Base-by-base conservation (phyloP, 1,139 yeast genomes). In the Kurtzmaniella quercitrusa region DNA sequence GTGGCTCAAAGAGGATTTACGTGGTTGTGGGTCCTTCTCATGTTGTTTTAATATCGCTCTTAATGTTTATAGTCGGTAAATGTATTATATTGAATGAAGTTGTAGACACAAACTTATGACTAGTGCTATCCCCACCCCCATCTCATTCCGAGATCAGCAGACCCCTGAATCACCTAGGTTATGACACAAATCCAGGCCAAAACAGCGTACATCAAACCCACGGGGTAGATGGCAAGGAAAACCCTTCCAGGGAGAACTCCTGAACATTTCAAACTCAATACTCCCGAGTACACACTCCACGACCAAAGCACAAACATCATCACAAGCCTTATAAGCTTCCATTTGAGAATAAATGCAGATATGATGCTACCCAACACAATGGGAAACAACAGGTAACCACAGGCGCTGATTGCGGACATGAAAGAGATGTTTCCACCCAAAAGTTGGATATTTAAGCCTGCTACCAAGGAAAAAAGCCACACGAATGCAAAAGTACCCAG, bases 371-470 rank as follows among this genome's bases (percentile, higher is more conserved):
- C 88, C 9, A 84, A 55, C 3, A 84, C 77, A 36, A 88, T 70
- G 2, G 96, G 96, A 62, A 88, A 87, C 60, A 86, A 65, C 15
- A 91, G 82, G 65, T 88, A 88, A 1, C 95, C 94, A 1, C 87
- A 77, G 23, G 91, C 87, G 55, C 90, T 82, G 44, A 88, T 70
- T 24, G 95, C 91, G 44, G 86, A 86, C 70, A 88, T 79, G 54
- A 85, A 85, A 0, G 77, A 68, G 34, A 84, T 79, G 37, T 80
- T 73, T 4, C 91, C 90, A 9, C 91, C 90, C 31, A 88, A 70
- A 38, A 88, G 70, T 59, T 87, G 91, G 51, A 85, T 82, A 60
- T 88, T 88, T 46, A 85, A 58, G 2, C 77, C 77, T 77, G 86
- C 49, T 65, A 77, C 54, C 69, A 70, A 39, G 77, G 73, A 68